Percentiles rank a stretch among this genome's conserved stretches.
Conservation (phyloP, 2,329 filamentous ascomycete species). For the Phialocephala subalpina region DNA sequence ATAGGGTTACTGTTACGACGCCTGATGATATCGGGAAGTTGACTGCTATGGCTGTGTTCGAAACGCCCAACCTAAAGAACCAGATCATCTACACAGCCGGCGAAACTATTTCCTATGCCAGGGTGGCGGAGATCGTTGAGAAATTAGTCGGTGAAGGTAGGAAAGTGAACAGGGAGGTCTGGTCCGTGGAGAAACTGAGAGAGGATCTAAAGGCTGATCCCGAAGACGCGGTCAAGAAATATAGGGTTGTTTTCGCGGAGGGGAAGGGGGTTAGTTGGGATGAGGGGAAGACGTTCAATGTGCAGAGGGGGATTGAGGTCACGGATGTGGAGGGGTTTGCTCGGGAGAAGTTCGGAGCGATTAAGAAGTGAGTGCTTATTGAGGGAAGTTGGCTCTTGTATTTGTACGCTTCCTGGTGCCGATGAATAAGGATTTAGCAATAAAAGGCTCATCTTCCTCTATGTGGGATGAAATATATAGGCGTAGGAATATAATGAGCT, state of each 20-base stretch:
- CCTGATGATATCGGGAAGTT: slow-evolving; percentile 69
- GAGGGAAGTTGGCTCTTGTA: background rate
- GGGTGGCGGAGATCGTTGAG: slow-evolving; percentile 62
- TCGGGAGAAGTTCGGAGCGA: slow-evolving; percentile 13
- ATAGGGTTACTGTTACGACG: slow-evolving; percentile 67
- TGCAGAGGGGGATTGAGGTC: slow-evolving; percentile 54
- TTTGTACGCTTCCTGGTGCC: no score
- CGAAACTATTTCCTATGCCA: slow-evolving; percentile 66
- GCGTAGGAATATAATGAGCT: no score
- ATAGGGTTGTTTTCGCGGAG: slow-evolving; percentile 66
- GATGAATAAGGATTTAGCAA: no score
- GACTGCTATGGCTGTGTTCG: slow-evolving; percentile 62
- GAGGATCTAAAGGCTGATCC: slow-evolving; percentile 56
- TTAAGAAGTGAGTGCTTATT: background rate
- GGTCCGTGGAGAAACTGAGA: slow-evolving; percentile 54
- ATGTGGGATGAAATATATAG: no score
- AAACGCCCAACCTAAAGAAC: slow-evolving; percentile 44
- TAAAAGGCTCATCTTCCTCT: no score
- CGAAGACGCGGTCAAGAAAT: slow-evolving; percentile 61
- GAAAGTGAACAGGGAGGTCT: slow-evolving; percentile 57
- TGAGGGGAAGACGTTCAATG: slow-evolving; percentile 60
- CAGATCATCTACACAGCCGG: slow-evolving; percentile 65
- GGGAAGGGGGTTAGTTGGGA: slow-evolving; percentile 68
- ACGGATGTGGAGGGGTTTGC: slow-evolving; percentile 51
- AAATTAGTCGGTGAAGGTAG: slow-evolving; percentile 45